Evolutionary conservation across 208 protist genomes (phyloP).

Genomic region (Entamoeba moshkovskii): DNA sequence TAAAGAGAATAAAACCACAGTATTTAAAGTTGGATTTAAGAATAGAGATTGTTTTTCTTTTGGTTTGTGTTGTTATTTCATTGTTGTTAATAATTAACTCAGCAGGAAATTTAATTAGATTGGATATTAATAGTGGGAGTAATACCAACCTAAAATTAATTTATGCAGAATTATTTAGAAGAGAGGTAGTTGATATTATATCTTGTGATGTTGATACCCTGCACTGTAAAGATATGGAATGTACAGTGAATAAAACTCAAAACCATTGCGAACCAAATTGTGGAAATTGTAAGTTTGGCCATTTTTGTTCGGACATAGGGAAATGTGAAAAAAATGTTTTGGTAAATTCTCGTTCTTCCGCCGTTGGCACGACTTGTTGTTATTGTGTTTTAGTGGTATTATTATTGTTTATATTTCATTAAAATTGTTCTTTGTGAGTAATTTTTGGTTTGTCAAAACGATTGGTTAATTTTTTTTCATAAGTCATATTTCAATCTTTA

Average conservation of each 20-base stretch:
- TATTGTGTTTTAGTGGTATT: no score
- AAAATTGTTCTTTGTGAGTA: no score
- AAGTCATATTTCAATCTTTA: no score
- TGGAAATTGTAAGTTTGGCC: background rate
- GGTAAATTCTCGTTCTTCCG: background rate
- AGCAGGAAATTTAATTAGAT: background rate
- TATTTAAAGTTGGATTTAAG: background rate
- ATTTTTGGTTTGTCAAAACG: no score
- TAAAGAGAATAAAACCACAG: no score
- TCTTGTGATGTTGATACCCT: background rate
- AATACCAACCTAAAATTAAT: background rate
- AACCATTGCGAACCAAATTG: background rate
- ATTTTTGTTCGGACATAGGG: background rate
- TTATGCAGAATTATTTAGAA: background rate
- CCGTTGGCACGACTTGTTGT: no score
- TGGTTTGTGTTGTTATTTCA: background rate
- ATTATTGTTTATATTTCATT: no score
- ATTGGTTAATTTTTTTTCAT: no score
- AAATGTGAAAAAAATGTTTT: background rate
- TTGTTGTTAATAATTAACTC: background rate
- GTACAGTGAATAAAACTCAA: background rate
- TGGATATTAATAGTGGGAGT: background rate
- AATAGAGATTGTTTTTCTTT: background rate
- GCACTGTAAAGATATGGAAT: background rate
- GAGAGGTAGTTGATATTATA: background rate